Percentiles rank a stretch among this genome's conserved stretches.
Conservation (phyloP, 2,329 filamentous ascomycete species). For the Talaromyces sp. region DNA sequence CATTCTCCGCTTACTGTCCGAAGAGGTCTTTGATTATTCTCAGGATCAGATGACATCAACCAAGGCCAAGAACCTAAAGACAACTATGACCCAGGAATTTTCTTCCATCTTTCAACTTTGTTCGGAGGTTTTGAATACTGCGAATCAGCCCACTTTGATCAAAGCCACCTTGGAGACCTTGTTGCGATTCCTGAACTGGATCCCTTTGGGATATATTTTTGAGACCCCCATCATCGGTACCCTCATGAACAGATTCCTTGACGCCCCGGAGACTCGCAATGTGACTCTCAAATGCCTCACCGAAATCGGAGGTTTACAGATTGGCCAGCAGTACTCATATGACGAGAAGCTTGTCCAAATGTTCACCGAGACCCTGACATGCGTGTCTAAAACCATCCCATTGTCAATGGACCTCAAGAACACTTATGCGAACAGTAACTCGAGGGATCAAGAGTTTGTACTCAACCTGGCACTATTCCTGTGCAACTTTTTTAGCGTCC, state of each 20-base stretch:
- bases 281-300: slow-evolving; percentile 94
- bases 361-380: slow-evolving; percentile 95
- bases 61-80: slow-evolving; percentile 94
- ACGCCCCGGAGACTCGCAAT: slow-evolving; percentile 92
- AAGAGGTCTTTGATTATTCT: slow-evolving; percentile 98
- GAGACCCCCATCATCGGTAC: slow-evolving; percentile 96
- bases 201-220: slow-evolving; percentile 96
- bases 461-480: slow-evolving; percentile 94
- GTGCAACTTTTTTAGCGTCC: slow-evolving; percentile 93
- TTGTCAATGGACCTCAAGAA: slow-evolving; percentile 82
- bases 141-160: slow-evolving; percentile 80
- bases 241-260: slow-evolving; percentile 83
- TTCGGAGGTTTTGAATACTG: slow-evolving; percentile 87
- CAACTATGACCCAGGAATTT: slow-evolving; percentile 98
- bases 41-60: slow-evolving; percentile 98
- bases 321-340: slow-evolving; percentile 69
- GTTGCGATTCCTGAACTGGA: slow-evolving; percentile 97
- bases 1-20: slow-evolving; percentile 87
- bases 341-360: slow-evolving; percentile 95
- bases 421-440: slow-evolving; percentile 87
- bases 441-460: slow-evolving; percentile 93
- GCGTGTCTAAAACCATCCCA: slow-evolving; percentile 89
- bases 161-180: slow-evolving; percentile 96
- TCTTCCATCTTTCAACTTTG: slow-evolving; percentile 97
- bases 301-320: slow-evolving; percentile 91